Percentiles rank a stretch among this genome's conserved stretches.
Evolutionary conservation across 257 asterid genomes (phyloP).

Genomic region (Solanum appendiculatum): DNA sequence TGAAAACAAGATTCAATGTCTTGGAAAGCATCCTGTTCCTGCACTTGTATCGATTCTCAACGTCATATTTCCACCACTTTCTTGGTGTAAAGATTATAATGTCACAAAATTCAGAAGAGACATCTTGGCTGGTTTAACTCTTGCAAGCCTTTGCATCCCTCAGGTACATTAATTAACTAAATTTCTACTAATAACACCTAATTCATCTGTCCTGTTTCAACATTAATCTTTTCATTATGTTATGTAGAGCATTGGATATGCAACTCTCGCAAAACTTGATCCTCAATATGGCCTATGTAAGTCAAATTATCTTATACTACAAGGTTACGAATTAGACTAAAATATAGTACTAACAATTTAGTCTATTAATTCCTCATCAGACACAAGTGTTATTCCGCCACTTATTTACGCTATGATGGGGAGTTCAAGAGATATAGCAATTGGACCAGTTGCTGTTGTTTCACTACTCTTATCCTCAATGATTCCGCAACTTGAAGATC

Average conservation of each 20-base stretch:
- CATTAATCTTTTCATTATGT: not conserved
- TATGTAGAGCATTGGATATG: conserved; percentile 28
- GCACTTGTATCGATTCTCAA: not conserved
- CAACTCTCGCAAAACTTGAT: conserved; percentile 32
- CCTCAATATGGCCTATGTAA: conserved; percentile 42
- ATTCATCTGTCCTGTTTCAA: not conserved
- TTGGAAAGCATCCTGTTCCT: not conserved
- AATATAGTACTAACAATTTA: not conserved
- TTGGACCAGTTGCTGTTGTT: conserved; percentile 41
- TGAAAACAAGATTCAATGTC: not conserved
- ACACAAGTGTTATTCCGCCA: conserved; percentile 39
- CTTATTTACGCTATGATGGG: conserved; percentile 30
- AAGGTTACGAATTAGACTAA: not conserved
- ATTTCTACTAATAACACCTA: not conserved
- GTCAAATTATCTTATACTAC: not conserved
- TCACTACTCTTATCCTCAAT: conserved; percentile 27
- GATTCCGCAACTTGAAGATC: conserved; percentile 25
- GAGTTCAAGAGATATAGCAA: conserved; percentile 35
- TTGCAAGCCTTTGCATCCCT: conserved; percentile 42
- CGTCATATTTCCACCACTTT: conserved; percentile 20
- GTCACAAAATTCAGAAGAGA: conserved; percentile 18
- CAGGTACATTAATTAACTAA: conserved; percentile 8
- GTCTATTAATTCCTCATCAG: not conserved
- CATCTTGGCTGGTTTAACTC: conserved; percentile 31
- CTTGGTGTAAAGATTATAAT: conserved; percentile 20